Percentiles rank a stretch among this genome's conserved stretches.
These are phyloP conservation scores for Xylaria sp. DNA, from an alignment of 2,329 filamentous ascomycete genomes.

Conservation along the genomic window DNA sequence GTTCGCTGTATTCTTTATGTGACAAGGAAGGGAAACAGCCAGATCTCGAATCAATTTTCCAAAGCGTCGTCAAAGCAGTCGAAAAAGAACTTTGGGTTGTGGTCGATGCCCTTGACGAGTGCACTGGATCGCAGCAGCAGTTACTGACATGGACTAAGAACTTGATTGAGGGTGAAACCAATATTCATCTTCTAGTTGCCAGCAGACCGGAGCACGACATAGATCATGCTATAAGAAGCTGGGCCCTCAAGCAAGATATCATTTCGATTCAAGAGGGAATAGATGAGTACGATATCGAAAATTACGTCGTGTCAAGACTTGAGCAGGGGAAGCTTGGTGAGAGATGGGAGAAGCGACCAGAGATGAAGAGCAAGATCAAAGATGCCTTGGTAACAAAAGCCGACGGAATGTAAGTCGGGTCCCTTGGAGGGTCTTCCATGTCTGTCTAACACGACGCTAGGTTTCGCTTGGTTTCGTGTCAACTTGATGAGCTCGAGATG, in stretches of 20 bases:
- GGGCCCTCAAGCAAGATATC: slow-evolving; percentile 2
- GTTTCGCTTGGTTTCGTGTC: slow-evolving; percentile 15
- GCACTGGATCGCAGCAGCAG: slow-evolving; percentile 7
- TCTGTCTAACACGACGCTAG: slow-evolving; percentile 6
- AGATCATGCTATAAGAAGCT: slow-evolving; percentile 14
- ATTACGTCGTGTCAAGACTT: slow-evolving; percentile 25
- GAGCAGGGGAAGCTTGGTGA: slow-evolving; percentile 17
- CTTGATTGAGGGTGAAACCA: slow-evolving; percentile 1
- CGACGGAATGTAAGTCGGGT: slow-evolving; percentile 29
- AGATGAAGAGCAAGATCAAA: slow-evolving; percentile 25
- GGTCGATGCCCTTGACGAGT: slow-evolving; percentile 32
- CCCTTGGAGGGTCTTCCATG: background rate
- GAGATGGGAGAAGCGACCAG: slow-evolving; percentile 23
- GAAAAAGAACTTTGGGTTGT: slow-evolving; percentile 23
- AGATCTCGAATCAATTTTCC: background rate
- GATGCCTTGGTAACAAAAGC: slow-evolving; percentile 21
- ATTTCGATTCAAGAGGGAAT: slow-evolving; percentile 17
- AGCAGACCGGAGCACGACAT: slow-evolving; percentile 29
- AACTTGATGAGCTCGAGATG: slow-evolving; percentile 7
- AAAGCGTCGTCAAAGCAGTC: slow-evolving; percentile 18
- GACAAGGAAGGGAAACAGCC: background rate
- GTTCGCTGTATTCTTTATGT: no score
- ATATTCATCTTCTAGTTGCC: slow-evolving; percentile 20
- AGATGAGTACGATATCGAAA: slow-evolving; percentile 26
- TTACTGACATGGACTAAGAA: background rate